Percentiles rank a stretch among this genome's conserved stretches.
Conservation (phyloP, 2,329 filamentous ascomycete species). For the Cladosporium sp. region DNA sequence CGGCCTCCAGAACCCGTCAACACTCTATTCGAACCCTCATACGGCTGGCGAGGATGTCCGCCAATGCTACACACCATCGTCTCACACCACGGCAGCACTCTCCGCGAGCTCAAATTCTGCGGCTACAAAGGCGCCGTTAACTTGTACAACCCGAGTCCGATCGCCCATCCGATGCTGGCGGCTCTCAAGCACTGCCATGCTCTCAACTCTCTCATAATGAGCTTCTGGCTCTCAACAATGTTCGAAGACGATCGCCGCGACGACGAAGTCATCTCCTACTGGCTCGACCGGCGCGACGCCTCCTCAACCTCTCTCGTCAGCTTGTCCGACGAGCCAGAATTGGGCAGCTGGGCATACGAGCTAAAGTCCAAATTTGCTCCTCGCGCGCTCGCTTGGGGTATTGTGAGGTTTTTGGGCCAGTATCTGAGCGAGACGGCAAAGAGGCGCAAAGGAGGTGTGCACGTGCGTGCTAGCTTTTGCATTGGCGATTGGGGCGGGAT, state of each 20-base stretch:
- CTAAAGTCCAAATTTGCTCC: constrained; percentile 39
- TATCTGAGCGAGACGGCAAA: constrained; percentile 40
- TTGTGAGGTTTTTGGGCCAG: constrained; percentile 37
- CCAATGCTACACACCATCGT: constrained; percentile 42
- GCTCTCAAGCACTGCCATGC: constrained; percentile 41
- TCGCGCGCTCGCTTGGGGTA: constrained; percentile 37
- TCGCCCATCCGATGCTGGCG: constrained; percentile 36
- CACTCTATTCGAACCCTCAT: constrained; percentile 34
- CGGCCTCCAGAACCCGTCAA: constrained; percentile 17
- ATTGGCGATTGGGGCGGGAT: constrained; percentile 38
- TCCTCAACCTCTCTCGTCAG: constrained; percentile 36
- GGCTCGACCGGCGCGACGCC: constrained; percentile 38
- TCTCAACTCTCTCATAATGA: constrained; percentile 38
- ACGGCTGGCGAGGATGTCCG: constrained; percentile 36
- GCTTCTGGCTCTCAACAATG: constrained; percentile 39
- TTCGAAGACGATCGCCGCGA: constrained; percentile 39
- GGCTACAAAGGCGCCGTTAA: constrained; percentile 43
- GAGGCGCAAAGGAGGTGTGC: constrained; percentile 36
- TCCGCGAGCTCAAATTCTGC: constrained; percentile 46
- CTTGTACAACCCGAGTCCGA: constrained; percentile 35
- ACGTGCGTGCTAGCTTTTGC: constrained; percentile 44
- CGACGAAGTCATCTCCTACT: constrained; percentile 41
- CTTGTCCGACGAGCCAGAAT: constrained; percentile 25
- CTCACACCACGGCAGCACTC: constrained; percentile 35
- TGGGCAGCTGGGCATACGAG: constrained; percentile 39